These are phyloP conservation scores for Chrysoporthe puriensis DNA, from an alignment of 2,329 filamentous ascomycete genomes.

Conservation along the genomic window DNA sequence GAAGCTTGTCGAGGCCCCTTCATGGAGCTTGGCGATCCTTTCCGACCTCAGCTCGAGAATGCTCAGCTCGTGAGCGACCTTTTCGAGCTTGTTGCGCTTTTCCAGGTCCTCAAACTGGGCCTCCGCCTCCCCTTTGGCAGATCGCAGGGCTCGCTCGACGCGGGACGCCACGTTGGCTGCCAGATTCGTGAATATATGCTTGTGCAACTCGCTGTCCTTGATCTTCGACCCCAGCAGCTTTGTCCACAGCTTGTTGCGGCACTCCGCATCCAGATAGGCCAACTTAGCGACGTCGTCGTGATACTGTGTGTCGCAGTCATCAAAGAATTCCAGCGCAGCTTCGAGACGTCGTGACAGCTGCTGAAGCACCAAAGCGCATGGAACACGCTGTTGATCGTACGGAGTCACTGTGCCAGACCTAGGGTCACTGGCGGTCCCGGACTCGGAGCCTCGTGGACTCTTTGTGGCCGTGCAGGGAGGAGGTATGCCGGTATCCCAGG, in stretches of 20 bases:
- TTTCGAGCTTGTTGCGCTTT: neutral
- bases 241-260: conserved; percentile 23
- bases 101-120: neutral
- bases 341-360: conserved; percentile 16
- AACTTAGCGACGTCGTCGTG: conserved; percentile 40
- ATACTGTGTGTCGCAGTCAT: conserved; percentile 40
- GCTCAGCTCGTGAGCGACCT: neutral
- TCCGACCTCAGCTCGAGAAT: neutral
- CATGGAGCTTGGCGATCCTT: conserved; percentile 5
- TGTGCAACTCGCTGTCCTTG: conserved; percentile 15
- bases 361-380: conserved; percentile 13
- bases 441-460: neutral
- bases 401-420: neutral
- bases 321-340: conserved; percentile 21
- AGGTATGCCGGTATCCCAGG: no score
- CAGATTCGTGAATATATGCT: conserved; percentile 18
- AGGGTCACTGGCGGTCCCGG: no score
- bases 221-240: conserved; percentile 20
- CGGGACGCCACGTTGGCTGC: neutral
- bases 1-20: conserved; percentile 5
- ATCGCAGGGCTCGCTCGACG: conserved; percentile 10
- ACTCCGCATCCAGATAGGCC: conserved; percentile 31
- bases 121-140: neutral
- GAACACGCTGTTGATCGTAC: neutral
- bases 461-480: neutral